Base-by-base conservation (phyloP, 2,329 filamentous ascomycete species). In the Pseudogymnoascus sp. region DNA sequence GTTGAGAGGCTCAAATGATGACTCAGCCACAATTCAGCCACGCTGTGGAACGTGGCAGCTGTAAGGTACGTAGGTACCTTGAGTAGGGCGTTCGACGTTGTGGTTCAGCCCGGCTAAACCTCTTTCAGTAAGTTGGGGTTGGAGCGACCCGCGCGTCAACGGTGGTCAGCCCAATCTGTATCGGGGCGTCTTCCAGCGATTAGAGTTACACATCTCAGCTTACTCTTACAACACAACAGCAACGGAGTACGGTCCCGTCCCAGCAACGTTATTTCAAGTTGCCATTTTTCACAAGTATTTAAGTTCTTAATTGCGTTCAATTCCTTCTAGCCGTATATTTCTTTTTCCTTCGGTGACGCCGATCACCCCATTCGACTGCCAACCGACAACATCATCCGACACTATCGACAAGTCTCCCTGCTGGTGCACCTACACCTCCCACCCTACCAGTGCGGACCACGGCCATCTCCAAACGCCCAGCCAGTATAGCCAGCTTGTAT, bases 121-220 rank as follows among this genome's bases (percentile, higher is more conserved):
- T 12, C n/a, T 33, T 53, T 20, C 7, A 6, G 47, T 33, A 33
- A 53, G 28, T 12, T 18, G 47, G 47, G 47, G 28, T 53, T 53
- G 47, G 47, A 53, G 47, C 47, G 47, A 53, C 47, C 47, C 47
- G 47, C 47, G 47, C 47, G 47, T 33, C 47, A 53, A 53, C 28
- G 47, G n/a, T 20, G 47, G 28, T 53, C 47, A 53, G 28, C 47
- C 47, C 47, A 53, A 53, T 53, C 47, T 18, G 47, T 53, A 53
- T 53, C 47, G 47, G 47, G 28, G 47, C 47, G 47, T 11, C 28
- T 53, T 53, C 28, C 3, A 35, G 47, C 47, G 47, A 53, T 53
- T 53, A 53, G 47, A 53, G 47, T 53, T 53, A 20, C 47, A 53
- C 47, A 53, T 53, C 47, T 53, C 47, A 53, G 47, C 47, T 53